Evolutionary conservation across 1,139 yeast species (phyloP).

Genomic region (Scheffersomyces segobiensis): DNA sequence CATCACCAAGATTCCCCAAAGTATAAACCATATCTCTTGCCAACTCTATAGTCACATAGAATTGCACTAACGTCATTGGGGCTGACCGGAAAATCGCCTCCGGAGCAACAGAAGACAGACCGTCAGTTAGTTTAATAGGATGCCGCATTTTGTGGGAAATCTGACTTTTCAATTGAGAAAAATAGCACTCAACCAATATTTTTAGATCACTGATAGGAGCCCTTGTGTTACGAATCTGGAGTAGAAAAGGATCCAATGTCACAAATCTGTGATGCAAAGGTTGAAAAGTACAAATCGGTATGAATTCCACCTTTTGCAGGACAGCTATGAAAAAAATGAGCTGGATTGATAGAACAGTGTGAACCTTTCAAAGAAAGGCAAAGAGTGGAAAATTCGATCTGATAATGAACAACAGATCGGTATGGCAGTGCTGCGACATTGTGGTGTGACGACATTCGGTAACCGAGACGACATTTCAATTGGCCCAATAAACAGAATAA

Average conservation of each 20-base stretch:
- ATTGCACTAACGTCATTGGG: conserved; percentile 90
- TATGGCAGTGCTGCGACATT: neutral
- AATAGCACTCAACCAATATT: neutral
- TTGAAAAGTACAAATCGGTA: neutral
- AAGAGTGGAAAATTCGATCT: neutral
- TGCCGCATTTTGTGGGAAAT: neutral
- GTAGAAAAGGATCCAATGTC: neutral
- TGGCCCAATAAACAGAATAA: neutral
- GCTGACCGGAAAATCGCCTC: conserved; percentile 60
- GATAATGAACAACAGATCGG: neutral
- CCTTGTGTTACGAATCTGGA: neutral
- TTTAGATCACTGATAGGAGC: neutral
- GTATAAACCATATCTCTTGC: conserved; percentile 84
- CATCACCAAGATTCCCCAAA: conserved; percentile 77
- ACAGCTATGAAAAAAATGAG: neutral
- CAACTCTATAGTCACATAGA: conserved; percentile 88
- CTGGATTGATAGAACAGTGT: neutral
- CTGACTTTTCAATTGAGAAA: neutral
- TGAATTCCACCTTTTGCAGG: neutral
- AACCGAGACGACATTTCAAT: neutral
- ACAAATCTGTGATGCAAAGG: neutral
- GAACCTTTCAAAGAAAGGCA: neutral
- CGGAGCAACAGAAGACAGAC: neutral
- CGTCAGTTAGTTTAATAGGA: neutral
- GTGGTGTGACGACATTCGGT: neutral